Conservation (phyloP, 345 rosid genomes). For the Euclidium syriacum region DNA sequence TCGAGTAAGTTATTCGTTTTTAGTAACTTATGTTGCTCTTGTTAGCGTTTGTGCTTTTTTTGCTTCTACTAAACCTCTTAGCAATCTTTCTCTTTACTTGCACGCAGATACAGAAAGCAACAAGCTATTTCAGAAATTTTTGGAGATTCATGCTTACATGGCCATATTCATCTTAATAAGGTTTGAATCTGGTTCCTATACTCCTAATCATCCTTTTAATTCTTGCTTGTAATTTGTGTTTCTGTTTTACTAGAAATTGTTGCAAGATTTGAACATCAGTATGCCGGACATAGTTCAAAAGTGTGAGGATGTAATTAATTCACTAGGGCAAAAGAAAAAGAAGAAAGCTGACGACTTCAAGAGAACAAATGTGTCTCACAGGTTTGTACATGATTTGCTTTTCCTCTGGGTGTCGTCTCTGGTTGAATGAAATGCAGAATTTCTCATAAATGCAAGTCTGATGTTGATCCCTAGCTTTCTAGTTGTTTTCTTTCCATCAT, state of each 20-base stretch:
- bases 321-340: conserved; percentile 60
- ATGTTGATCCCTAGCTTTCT: conserved; percentile 3
- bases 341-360: conserved; percentile 43
- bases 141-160: conserved; percentile 61
- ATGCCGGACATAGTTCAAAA: conserved; percentile 53
- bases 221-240: conserved; percentile 21
- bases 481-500: conserved; percentile 6
- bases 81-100: conserved; percentile 13
- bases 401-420: conserved; percentile 9
- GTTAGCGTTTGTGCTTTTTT: background rate
- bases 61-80: background rate
- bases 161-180: conserved; percentile 77
- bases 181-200: conserved; percentile 33
- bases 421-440: background rate
- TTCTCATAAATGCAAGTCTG: background rate
- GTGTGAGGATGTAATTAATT: conserved; percentile 56
- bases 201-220: background rate
- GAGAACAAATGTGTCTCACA: conserved; percentile 44
- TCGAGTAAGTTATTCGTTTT: conserved; percentile 59
- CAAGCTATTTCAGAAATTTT: conserved; percentile 36
- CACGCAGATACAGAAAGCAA: conserved; percentile 53
- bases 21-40: background rate
- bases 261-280: conserved; percentile 48
- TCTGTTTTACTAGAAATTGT: conserved; percentile 40
- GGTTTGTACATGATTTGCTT: conserved; percentile 44